Base-by-base conservation (phyloP, 176 grass and related monocot species). In the Alopecurus myosuroides region DNA sequence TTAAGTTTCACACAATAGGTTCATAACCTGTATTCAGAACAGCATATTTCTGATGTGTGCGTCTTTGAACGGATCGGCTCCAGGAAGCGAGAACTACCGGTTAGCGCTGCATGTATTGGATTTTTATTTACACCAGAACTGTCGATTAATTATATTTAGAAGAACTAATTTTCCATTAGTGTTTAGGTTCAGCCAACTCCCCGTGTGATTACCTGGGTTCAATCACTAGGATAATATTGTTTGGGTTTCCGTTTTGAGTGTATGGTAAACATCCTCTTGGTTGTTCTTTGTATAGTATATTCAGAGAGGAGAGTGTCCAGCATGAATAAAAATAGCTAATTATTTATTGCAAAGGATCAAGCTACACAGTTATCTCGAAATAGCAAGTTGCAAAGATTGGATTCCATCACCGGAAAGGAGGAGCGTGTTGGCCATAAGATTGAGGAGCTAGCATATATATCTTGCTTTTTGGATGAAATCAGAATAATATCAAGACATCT, bases 311-410 rank as follows among this genome's bases (percentile, higher is more conserved):
- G 20, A 41, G 11, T 11, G 22, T 23, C 65, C 4, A 12, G 65
- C 6, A n/a, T 69, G 11, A 36, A 31, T 7, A 40, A 69, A 11
- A 39, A 11, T 39, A 69, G 36, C 5, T 15, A 26, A 45, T 26
- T 45, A 17, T 26, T 28, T 5, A 37, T 60, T 72, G n/a, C 26
- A 60, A 39, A 72, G 23, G 15, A 22, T 8, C 31, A 28, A 28
- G 39, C 6, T 70, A 12, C 15, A n/a, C 10, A n/a, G 8, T 85
- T 80, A 22, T 86, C 83, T 9, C 51, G 72, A 86, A 80, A 89
- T 89, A 81, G 56, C 56, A 77, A 82, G 25, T 72, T 83, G 84
- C 84, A 82, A 48, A 86, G 73, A 90, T 53, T 72, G 45, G 88
- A 90, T 86, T 86, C 88, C 56, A 45, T 83, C 79, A 5, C 88